Evolutionary conservation across 805 yeast species (phyloP).

Genomic region (Yamadazyma phyllophila): DNA sequence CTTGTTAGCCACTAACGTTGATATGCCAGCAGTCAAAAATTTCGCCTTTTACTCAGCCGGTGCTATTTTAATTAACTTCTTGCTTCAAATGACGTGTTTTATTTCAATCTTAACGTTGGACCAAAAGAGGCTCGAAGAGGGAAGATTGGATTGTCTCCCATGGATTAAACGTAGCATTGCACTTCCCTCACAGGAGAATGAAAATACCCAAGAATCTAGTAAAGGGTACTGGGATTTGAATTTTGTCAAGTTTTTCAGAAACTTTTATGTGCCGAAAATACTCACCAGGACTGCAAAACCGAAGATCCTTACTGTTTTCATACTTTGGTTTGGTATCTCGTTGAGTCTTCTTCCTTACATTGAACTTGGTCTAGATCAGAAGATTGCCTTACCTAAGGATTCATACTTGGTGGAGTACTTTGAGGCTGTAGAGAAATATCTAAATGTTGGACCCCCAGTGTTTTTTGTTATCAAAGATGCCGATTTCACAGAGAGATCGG

Average conservation of each 20-base stretch:
- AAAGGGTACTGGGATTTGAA: slow-evolving; percentile 17
- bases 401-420: slow-evolving; percentile 83
- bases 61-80: slow-evolving; percentile 73
- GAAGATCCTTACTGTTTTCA: slow-evolving; percentile 51
- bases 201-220: neutral
- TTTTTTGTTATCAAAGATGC: slow-evolving; percentile 75
- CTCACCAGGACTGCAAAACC: slow-evolving; percentile 47
- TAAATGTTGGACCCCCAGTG: slow-evolving; percentile 89
- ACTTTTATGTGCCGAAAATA: slow-evolving; percentile 59
- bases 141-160: slow-evolving; percentile 61
- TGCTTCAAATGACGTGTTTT: slow-evolving; percentile 79
- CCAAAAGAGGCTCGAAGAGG: slow-evolving; percentile 56
- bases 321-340: slow-evolving; percentile 65
- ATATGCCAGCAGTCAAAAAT: slow-evolving; percentile 95
- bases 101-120: slow-evolving; percentile 69
- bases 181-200: slow-evolving; percentile 9
- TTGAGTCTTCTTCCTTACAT: slow-evolving; percentile 67
- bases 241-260: slow-evolving; percentile 38
- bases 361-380: slow-evolving; percentile 81
- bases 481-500: slow-evolving; percentile 56
- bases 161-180: slow-evolving; percentile 38
- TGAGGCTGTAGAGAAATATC: slow-evolving; percentile 65
- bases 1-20: slow-evolving; percentile 70
- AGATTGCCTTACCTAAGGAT: slow-evolving; percentile 79
- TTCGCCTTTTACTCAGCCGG: slow-evolving; percentile 91